Conservation (phyloP, 2,329 filamentous ascomycete genomes). For the Fusarium foetens region DNA sequence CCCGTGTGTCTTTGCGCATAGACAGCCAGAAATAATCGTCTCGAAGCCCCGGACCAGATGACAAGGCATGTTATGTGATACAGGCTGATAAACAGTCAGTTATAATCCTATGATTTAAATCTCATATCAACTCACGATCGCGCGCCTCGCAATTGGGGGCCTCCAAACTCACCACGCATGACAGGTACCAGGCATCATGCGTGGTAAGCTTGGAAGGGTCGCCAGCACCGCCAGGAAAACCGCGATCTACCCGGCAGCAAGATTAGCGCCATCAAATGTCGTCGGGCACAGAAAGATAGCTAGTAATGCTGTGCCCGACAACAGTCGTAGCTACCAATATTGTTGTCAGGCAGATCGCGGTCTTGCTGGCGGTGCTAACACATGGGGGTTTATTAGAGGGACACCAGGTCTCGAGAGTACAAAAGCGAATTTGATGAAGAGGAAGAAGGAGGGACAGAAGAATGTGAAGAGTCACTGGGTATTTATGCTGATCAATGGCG, state of each 20-base stretch:
- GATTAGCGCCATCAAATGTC: background rate
- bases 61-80: too few relatives aligned
- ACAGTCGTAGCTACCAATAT: background rate
- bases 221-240: constrained; percentile 1
- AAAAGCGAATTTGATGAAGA: background rate
- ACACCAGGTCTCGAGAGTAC: background rate
- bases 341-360: background rate
- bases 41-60: too few relatives aligned
- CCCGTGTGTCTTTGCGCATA: too few relatives aligned
- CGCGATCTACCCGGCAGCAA: background rate
- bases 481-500: constrained; percentile 5
- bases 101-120: too few relatives aligned
- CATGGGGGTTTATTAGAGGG: background rate
- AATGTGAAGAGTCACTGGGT: background rate
- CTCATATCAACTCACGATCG: too few relatives aligned
- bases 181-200: background rate
- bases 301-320: background rate
- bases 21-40: too few relatives aligned
- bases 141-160: too few relatives aligned
- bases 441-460: background rate
- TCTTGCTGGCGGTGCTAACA: background rate
- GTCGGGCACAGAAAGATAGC: background rate
- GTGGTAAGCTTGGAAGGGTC: background rate
- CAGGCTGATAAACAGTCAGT: too few relatives aligned
- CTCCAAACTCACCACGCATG: background rate